Conservation (phyloP, 306 rosid genomes). For the Macrotyloma uniflorum region DNA sequence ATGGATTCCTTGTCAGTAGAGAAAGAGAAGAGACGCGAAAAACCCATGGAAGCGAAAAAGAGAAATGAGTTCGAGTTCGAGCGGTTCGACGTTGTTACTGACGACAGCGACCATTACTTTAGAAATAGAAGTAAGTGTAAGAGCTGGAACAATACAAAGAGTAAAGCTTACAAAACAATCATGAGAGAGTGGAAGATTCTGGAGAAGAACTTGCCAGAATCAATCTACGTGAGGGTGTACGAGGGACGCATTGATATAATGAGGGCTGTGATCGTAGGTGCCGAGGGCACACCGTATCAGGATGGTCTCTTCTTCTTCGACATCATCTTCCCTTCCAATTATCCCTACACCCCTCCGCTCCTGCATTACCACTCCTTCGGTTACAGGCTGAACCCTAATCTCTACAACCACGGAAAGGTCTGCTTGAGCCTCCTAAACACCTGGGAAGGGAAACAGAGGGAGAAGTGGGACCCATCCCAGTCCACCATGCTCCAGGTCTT, state of each 20-base stretch:
- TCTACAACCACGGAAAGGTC: slow-evolving; percentile 39
- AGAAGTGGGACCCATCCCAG: slow-evolving; percentile 48
- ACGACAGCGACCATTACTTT: slow-evolving; percentile 48
- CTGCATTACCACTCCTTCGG: slow-evolving; percentile 48
- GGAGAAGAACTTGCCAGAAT: slow-evolving; percentile 44
- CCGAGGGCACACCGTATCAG: slow-evolving; percentile 67
- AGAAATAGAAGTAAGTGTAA: background rate
- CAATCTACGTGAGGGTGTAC: slow-evolving; percentile 56
- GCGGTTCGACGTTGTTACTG: slow-evolving; percentile 50
- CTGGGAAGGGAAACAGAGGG: slow-evolving; percentile 22
- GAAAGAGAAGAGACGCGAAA: no score
- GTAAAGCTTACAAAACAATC: background rate
- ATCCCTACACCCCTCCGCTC: slow-evolving; percentile 52
- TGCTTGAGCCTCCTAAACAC: slow-evolving; percentile 70
- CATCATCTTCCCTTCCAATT: slow-evolving; percentile 42
- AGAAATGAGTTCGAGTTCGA: slow-evolving; percentile 33
- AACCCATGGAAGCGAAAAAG: background rate
- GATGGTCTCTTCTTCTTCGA: slow-evolving; percentile 67
- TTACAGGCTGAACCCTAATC: slow-evolving; percentile 45
- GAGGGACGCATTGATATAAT: slow-evolving; percentile 52
- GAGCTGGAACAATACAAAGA: background rate
- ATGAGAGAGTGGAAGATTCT: slow-evolving; percentile 65
- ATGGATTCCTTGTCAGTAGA: no score
- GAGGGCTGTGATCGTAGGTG: slow-evolving; percentile 55
- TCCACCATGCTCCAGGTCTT: slow-evolving; percentile 62